phyloP scores from a whole-genome alignment of 164 flowering plant species.

The Protea cynaroides region DNA sequence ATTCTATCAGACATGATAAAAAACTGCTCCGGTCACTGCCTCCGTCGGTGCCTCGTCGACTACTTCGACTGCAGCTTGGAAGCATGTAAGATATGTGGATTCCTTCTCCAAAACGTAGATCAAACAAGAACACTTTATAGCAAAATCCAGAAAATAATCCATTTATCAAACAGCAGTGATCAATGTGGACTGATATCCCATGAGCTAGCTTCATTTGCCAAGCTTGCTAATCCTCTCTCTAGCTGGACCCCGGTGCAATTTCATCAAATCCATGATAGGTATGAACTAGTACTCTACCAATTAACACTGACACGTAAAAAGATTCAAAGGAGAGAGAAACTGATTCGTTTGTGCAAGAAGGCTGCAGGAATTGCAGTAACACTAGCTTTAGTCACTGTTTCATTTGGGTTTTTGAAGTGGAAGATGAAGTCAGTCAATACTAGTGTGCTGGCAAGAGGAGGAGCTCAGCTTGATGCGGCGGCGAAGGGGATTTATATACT shows the following conservation, averaged over 20 bases:
- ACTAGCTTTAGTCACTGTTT: conserved; percentile 28
- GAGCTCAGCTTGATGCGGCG: conserved; percentile 57
- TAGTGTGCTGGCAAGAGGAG: conserved; percentile 13
- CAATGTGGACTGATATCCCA: conserved; percentile 16
- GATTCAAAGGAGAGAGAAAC: conserved; percentile 28
- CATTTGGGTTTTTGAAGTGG: conserved; percentile 19
- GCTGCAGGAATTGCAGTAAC: conserved; percentile 33
- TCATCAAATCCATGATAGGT: conserved; percentile 28
- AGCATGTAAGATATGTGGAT: conserved; percentile 46
- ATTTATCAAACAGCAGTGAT: conserved; percentile 18
- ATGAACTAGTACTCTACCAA: conserved; percentile 24
- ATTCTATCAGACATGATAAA: conserved; percentile 28
- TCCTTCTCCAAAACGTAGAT: conserved; percentile 42
- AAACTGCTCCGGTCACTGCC: conserved; percentile 19
- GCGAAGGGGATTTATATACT: conserved; percentile 60
- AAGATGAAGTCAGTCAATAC: neutral
- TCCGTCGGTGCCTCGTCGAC: conserved; percentile 40
- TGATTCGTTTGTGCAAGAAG: conserved; percentile 30
- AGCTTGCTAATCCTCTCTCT: conserved; percentile 48
- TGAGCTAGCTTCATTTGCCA: conserved; percentile 37
- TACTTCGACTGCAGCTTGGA: conserved; percentile 57
- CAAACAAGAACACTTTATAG: conserved; percentile 40
- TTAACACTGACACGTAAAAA: conserved; percentile 29
- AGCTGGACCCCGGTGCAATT: conserved; percentile 23
- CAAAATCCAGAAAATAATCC: conserved; percentile 34